phyloP scores from a whole-genome alignment of 2,329 filamentous ascomycete species.

The Epichloe typhina region DNA sequence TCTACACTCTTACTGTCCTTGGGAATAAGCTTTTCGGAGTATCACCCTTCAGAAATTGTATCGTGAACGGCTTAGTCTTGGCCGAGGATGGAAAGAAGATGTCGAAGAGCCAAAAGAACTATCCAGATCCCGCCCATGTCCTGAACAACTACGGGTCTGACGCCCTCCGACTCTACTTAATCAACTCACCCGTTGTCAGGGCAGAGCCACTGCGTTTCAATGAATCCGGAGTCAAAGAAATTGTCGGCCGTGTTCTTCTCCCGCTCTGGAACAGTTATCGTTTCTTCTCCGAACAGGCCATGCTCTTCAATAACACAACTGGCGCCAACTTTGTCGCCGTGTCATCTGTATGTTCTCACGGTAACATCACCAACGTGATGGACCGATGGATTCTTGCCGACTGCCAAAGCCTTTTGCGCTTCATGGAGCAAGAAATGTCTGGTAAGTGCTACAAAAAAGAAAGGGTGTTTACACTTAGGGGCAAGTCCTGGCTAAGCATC shows the following conservation, averaged over 20 bases:
- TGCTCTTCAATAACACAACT: conserved; percentile 12
- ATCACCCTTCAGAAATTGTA: conserved; percentile 15
- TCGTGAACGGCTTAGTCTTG: conserved; percentile 16
- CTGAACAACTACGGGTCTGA: conserved; percentile 14
- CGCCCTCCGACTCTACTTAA: conserved; percentile 15
- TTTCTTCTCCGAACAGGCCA: conserved; percentile 14
- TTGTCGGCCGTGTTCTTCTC: conserved; percentile 13
- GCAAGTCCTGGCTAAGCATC: too few species aligned
- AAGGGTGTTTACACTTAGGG: too few species aligned
- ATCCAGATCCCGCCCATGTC: conserved; percentile 11
- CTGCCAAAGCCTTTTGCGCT: conserved; percentile 72
- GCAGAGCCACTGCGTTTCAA: conserved; percentile 16
- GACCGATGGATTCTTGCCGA: conserved; percentile 81
- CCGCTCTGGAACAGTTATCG: conserved; percentile 17
- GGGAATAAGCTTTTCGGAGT: conserved; percentile 13
- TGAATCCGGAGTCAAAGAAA: conserved; percentile 14
- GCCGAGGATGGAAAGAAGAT: conserved; percentile 18
- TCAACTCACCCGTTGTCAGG: conserved; percentile 16
- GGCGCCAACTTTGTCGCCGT: conserved; percentile 9
- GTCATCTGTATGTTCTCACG: too few species aligned
- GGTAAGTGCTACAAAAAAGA: conserved; percentile 28
- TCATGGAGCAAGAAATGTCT: conserved; percentile 77
- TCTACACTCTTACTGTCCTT: conserved; percentile 15
- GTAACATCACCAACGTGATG: conserved; percentile 43
- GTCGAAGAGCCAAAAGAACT: conserved; percentile 18